A percentile compares a stretch with the other conserved stretches of the same genome.
phyloP scores from a whole-genome alignment of 345 rosid species.

The Citrus sp. region DNA sequence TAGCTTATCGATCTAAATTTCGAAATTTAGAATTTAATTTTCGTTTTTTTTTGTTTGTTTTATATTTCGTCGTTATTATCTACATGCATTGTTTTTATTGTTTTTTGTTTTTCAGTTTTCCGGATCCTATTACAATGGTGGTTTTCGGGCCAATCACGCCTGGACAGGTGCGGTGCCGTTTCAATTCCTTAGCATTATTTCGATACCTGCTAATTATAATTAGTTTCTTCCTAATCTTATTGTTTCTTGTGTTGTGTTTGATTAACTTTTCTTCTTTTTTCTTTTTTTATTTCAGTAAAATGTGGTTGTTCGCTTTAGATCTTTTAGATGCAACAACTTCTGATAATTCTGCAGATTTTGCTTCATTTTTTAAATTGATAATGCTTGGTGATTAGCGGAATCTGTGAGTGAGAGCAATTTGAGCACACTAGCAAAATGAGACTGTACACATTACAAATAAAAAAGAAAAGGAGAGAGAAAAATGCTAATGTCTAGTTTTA shows the following conservation, averaged over 20 bases:
- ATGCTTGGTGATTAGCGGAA: background rate
- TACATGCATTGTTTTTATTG: constrained; percentile 3
- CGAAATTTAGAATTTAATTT: background rate
- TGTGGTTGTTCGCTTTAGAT: background rate
- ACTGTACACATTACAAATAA: background rate
- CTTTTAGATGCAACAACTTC: background rate
- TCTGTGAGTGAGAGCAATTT: background rate
- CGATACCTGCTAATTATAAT: constrained; percentile 7
- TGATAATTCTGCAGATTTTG: background rate
- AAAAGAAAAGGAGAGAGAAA: background rate
- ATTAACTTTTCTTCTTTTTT: no score
- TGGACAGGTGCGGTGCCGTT: constrained; percentile 55
- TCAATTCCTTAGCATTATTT: background rate
- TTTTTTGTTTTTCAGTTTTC: constrained; percentile 10
- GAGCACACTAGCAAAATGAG: background rate
- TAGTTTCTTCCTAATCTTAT: constrained; percentile 9
- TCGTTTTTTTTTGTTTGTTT: background rate
- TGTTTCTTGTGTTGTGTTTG: background rate
- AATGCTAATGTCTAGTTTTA: background rate
- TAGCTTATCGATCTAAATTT: constrained; percentile 3
- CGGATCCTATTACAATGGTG: constrained; percentile 48
- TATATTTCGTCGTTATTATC: background rate
- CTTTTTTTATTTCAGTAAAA: background rate
- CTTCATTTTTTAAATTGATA: background rate
- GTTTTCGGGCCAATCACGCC: constrained; percentile 69